A percentile compares a stretch with the other conserved stretches of the same genome.
phyloP scores from a whole-genome alignment of 805 yeast species.

The Cyberlindnera petersonii region DNA sequence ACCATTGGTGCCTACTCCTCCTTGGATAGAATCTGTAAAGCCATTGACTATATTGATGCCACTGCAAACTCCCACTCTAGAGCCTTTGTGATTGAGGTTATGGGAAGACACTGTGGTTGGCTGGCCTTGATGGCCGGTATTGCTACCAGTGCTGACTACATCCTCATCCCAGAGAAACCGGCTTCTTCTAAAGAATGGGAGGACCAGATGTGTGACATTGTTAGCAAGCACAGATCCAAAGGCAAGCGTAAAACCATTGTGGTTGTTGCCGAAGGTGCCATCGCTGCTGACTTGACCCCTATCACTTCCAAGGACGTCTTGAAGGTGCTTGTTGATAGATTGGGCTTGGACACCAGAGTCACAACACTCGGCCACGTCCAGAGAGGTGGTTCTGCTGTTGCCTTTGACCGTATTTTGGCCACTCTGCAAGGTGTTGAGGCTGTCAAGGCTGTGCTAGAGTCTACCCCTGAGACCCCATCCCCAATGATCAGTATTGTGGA shows the following conservation, averaged over 20 bases:
- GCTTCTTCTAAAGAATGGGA: constrained; percentile 74
- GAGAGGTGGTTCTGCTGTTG: constrained; percentile 98
- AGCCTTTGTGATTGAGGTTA: constrained; percentile 96
- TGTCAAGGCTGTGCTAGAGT: constrained; percentile 83
- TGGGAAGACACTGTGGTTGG: constrained; percentile 99
- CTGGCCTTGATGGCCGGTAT: constrained; percentile 96
- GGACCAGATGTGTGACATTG: constrained; percentile 71
- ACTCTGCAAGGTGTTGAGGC: constrained; percentile 99
- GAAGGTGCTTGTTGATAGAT: constrained; percentile 47
- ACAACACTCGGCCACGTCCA: constrained; percentile 97
- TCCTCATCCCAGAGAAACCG: constrained; percentile 93
- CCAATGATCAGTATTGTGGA: constrained; percentile 91
- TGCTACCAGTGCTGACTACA: constrained; percentile 93
- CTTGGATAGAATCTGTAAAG: constrained; percentile 85
- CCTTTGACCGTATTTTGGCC: constrained; percentile 85
- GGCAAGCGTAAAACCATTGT: constrained; percentile 95
- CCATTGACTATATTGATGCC: constrained; percentile 95
- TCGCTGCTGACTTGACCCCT: constrained; percentile 74
- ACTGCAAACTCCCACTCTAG: constrained; percentile 96
- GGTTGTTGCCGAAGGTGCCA: constrained; percentile 97
- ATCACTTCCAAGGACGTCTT: constrained; percentile 80
- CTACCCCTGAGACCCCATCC: constrained; percentile 87
- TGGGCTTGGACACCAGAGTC: constrained; percentile 91
- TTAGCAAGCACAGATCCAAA: constrained; percentile 54
- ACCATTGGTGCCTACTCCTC: constrained; percentile 97